Evolutionary conservation across 768 basidiomycete genomes (phyloP).

Genomic region (Mycena crocata): DNA sequence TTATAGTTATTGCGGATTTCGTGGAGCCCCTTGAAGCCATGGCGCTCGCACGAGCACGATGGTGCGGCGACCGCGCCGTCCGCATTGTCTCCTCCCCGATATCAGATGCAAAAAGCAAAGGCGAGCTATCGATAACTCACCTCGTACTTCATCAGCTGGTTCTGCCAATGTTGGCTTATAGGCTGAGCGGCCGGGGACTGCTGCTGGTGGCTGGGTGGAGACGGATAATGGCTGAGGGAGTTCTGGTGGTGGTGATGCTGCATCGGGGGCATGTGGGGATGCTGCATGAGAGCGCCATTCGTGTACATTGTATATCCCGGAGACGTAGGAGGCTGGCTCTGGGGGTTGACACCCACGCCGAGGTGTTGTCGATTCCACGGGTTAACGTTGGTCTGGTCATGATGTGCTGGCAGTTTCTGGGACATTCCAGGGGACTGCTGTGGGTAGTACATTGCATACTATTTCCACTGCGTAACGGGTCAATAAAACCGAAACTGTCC

Average conservation of each 20-base stretch:
- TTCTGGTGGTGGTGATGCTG: conserved; percentile 84
- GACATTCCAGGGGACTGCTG: conserved; percentile 86
- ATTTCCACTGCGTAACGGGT: conserved; percentile 21
- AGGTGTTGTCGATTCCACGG: conserved; percentile 77
- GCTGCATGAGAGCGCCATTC: conserved; percentile 76
- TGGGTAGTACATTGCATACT: conserved; percentile 82
- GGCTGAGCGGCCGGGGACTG: conserved; percentile 71
- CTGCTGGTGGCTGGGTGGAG: conserved; percentile 78
- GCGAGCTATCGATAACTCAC: conserved; percentile 60
- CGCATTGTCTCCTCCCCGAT: conserved; percentile 74
- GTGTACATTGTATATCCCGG: conserved; percentile 83
- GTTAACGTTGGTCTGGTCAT: conserved; percentile 66
- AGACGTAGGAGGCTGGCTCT: conserved; percentile 66
- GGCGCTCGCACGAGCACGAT: conserved; percentile 94
- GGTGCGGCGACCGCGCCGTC: conserved; percentile 88
- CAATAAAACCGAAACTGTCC: background rate
- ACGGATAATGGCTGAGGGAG: conserved; percentile 81
- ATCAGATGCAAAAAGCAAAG: conserved; percentile 36
- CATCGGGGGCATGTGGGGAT: conserved; percentile 63
- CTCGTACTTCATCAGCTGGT: conserved; percentile 93
- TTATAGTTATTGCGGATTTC: conserved; percentile 91
- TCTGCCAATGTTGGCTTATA: conserved; percentile 90
- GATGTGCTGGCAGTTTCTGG: conserved; percentile 80
- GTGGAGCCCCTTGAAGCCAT: conserved; percentile 90
- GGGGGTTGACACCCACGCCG: conserved; percentile 51